Evolutionary conservation across 2,329 filamentous ascomycete genomes (phyloP).

Genomic region (Pyricularia sp.): DNA sequence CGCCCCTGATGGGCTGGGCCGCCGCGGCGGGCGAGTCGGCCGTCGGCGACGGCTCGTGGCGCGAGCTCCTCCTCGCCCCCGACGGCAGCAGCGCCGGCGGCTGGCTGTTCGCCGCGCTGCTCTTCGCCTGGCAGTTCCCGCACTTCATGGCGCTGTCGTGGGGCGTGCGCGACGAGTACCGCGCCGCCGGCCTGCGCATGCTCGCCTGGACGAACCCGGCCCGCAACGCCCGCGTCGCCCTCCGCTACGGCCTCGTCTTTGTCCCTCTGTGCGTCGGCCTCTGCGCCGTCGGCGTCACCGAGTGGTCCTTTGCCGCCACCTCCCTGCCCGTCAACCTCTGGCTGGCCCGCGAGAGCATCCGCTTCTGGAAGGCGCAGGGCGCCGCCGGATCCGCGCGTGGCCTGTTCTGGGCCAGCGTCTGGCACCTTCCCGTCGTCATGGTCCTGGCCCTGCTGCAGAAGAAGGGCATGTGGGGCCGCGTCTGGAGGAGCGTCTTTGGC

Average conservation of each 20-base stretch:
- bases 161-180: slow-evolving; percentile 82
- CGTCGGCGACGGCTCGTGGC: slow-evolving; percentile 50
- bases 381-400: slow-evolving; percentile 67
- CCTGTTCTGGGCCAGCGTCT: slow-evolving; percentile 94
- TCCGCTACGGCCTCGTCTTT: slow-evolving; percentile 78
- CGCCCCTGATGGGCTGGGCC: slow-evolving; percentile 95
- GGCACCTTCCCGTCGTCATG: slow-evolving; percentile 84
- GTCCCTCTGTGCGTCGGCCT: slow-evolving; percentile 75
- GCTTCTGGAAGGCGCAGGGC: slow-evolving; percentile 70
- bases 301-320: slow-evolving; percentile 71
- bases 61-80: slow-evolving; percentile 57
- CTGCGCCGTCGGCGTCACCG: slow-evolving; percentile 68
- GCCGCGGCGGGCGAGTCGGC: slow-evolving; percentile 84
- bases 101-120: slow-evolving; percentile 71
- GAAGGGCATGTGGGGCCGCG: slow-evolving; percentile 76
- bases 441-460: slow-evolving; percentile 86
- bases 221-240: slow-evolving; percentile 71
- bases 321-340: slow-evolving; percentile 75
- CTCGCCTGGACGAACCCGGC: slow-evolving; percentile 78
- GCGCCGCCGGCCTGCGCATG: slow-evolving; percentile 54
- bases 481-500: slow-evolving; percentile 59
- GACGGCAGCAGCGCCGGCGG: slow-evolving; percentile 58
- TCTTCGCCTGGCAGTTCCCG: slow-evolving; percentile 96
- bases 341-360: slow-evolving; percentile 66
- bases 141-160: slow-evolving; percentile 95